Base-by-base conservation (phyloP, 2,329 filamentous ascomycete genomes). In the Aureobasidium sp. region DNA sequence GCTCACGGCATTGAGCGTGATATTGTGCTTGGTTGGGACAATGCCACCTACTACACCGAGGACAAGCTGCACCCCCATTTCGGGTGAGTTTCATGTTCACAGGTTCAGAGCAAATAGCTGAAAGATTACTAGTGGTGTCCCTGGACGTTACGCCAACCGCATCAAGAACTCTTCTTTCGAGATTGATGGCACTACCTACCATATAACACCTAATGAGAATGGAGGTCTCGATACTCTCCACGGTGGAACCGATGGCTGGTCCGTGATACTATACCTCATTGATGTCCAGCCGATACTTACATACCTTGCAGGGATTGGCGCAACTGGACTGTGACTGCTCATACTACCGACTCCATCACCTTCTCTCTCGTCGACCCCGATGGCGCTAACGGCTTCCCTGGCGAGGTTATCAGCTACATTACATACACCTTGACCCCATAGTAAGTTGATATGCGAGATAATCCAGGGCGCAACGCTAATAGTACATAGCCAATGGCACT, bases 331-430 rank as follows among this genome's bases (percentile, higher is more conserved):
- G 85, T 92, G 27, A 82, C 86, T n/a, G 77, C 86, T 3, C 81
- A 90, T 74, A 85, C 83, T 11, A 73, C 78, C 50, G 78, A 79
- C 71, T 87, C 82, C 70, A 88, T 93, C 72, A 91, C 88, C 45
- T 93, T 92, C 73, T 85, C 83, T 62, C 80, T 93, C 49, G 81
- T 86, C 59, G 89, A 93, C 69, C 79, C 83, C 0, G 88, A 88
- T 71, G 88, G 87, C 66, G 82, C 87, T 70, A 80, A 89, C 72
- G 89, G 89, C 42, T 92, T 93, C 75, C 89, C 89, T 0, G 89
- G 89, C 61, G 85, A 90, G 72, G 88, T 93, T 6, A 75, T 89
- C 54, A 85, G 85, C 63, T 85, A 88, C 72, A 80, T 91, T 64
- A 91, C 88, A 5, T 93, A 92, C 74, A 86, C 85, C 0, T 72